Conservation (phyloP, 139 green algal species). For the Medakamo hakoo region DNA sequence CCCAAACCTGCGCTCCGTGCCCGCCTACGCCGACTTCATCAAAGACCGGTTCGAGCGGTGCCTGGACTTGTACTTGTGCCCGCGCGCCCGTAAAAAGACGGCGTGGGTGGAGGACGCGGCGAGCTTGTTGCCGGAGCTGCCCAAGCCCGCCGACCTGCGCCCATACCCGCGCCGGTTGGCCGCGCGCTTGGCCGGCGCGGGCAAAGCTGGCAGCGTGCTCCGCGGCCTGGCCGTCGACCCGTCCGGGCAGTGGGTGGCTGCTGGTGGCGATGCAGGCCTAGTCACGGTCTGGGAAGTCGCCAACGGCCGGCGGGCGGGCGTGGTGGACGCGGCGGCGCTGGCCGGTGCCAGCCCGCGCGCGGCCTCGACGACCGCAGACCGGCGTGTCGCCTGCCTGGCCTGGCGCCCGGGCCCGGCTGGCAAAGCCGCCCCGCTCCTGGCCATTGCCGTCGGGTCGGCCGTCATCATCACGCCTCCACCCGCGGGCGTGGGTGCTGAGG, state of each 20-base stretch:
- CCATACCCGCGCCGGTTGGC: conserved; percentile 74
- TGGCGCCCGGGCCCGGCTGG: conserved; percentile 50
- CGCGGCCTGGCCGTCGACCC: conserved; percentile 38
- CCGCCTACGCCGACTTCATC: conserved; percentile 75
- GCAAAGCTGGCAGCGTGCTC: conserved; percentile 15
- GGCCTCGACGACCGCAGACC: too few relatives aligned
- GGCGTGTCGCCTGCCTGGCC: conserved; percentile 38
- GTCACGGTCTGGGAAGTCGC: conserved; percentile 77
- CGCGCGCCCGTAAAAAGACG: conserved; percentile 45
- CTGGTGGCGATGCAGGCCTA: conserved; percentile 43
- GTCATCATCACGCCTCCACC: conserved; percentile 41
- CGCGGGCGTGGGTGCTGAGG: conserved; percentile 6
- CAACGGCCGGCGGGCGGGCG: conserved; percentile 25
- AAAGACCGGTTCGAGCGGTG: conserved; percentile 95
- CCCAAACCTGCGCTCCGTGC: conserved; percentile 47
- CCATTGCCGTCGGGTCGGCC: conserved; percentile 23
- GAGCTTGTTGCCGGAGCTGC: conserved; percentile 76
- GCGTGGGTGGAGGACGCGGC: conserved; percentile 36
- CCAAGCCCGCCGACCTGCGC: conserved; percentile 80
- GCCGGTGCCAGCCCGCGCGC: background rate
- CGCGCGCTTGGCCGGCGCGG: conserved; percentile 34
- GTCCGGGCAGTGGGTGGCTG: conserved; percentile 70
- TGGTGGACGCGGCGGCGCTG: conserved; percentile 28
- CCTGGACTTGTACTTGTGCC: conserved; percentile 96
- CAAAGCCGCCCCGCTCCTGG: conserved; percentile 22